A percentile compares a stretch with the other conserved stretches of the same genome.
These are phyloP conservation scores for Leucocoprinus leucothites DNA, from an alignment of 768 basidiomycete genomes.

Conservation along the genomic window DNA sequence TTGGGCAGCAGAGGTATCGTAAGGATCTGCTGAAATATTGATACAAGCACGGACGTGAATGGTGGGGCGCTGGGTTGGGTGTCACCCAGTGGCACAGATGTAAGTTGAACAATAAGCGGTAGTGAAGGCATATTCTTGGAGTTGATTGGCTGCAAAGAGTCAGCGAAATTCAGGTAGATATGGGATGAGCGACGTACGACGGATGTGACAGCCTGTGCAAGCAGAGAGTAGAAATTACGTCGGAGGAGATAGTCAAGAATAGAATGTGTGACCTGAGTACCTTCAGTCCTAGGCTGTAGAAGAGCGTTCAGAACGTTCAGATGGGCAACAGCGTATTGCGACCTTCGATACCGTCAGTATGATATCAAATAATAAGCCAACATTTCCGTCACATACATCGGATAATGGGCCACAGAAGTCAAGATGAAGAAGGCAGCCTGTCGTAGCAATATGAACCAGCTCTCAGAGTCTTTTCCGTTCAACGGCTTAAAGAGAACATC, in stretches of 20 bases:
- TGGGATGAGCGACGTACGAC: constrained; percentile 43
- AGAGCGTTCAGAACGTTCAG: constrained; percentile 50
- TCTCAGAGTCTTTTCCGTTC: constrained; percentile 22
- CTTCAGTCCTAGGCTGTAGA: constrained; percentile 30
- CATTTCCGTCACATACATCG: constrained; percentile 41
- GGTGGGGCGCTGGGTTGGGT: constrained; percentile 20
- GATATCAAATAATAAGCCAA: not conserved
- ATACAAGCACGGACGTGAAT: constrained; percentile 32
- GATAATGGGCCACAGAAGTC: constrained; percentile 42
- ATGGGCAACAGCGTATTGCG: constrained; percentile 41
- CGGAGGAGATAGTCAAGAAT: constrained; percentile 45
- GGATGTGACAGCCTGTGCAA: constrained; percentile 36
- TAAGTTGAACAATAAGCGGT: constrained; percentile 44
- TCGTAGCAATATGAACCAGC: constrained; percentile 63
- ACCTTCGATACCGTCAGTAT: constrained; percentile 31
- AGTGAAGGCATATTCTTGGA: constrained; percentile 53
- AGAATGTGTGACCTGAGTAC: constrained; percentile 24
- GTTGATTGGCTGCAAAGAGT: constrained; percentile 44
- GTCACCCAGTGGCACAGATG: constrained; percentile 36
- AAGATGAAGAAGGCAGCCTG: constrained; percentile 49
- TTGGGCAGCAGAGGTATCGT: constrained; percentile 78
- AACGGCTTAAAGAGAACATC: constrained; percentile 6
- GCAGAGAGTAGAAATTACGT: constrained; percentile 42
- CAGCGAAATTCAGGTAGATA: not conserved
- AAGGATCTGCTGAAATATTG: constrained; percentile 54